A percentile compares a stretch with the other conserved stretches of the same genome.
phyloP scores from a whole-genome alignment of 164 flowering plant species.

The Houttuynia cordata region DNA sequence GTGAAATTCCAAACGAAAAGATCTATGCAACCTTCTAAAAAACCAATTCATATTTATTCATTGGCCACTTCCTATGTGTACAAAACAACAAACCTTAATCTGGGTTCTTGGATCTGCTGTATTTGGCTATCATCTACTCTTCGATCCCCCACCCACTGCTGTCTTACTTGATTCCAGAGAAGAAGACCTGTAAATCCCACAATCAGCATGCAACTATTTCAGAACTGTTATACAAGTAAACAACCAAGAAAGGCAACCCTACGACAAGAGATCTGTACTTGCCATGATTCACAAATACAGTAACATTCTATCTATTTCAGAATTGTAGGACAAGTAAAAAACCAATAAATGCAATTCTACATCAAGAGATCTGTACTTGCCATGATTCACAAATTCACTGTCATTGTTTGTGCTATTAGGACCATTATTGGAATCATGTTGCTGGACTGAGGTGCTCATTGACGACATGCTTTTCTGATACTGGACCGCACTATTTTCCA shows the following conservation, averaged over 20 bases:
- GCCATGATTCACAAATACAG: constrained; percentile 73
- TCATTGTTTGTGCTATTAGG: constrained; percentile 26
- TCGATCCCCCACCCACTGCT: constrained; percentile 50
- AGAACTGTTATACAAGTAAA: no score
- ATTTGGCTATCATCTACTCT: constrained; percentile 14
- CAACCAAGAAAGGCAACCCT: no score
- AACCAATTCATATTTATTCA: neutral
- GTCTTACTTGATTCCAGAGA: constrained; percentile 61
- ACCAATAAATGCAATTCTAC: no score
- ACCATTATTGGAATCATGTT: constrained; percentile 22
- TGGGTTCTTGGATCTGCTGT: constrained; percentile 30
- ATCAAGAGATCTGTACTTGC: constrained; percentile 20
- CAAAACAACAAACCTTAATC: constrained; percentile 30
- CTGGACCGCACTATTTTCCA: constrained; percentile 52
- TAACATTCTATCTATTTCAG: neutral
- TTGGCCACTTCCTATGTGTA: neutral
- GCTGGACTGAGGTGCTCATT: constrained; percentile 41
- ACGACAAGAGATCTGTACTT: constrained; percentile 20
- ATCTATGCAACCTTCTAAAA: no score
- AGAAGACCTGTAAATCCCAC: constrained; percentile 34
- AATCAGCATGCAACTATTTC: no score
- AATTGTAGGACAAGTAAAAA: neutral
- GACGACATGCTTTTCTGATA: constrained; percentile 76
- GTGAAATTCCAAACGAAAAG: no score
- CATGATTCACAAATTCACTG: constrained; percentile 65